These are phyloP conservation scores for Bidens hawaiensis DNA, from an alignment of 140 eudicot genomes.

Conservation along the genomic window DNA sequence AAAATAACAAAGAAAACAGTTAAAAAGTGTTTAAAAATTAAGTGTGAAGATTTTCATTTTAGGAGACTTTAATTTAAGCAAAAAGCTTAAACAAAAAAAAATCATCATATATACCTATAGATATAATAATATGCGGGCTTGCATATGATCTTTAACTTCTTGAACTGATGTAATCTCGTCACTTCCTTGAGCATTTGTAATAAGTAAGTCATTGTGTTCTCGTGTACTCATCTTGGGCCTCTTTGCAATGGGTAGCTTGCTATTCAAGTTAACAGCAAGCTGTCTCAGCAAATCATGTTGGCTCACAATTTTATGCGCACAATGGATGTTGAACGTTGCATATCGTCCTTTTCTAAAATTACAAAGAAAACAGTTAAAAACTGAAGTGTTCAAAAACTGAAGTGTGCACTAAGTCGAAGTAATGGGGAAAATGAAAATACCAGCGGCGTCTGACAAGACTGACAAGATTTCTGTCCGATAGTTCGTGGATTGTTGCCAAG, in stretches of 20 bases:
- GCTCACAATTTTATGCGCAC: slow-evolving; percentile 16
- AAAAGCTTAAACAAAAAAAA: no score
- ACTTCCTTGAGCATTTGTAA: background rate
- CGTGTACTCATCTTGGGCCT: slow-evolving; percentile 12
- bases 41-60: no score
- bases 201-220: background rate
- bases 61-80: no score
- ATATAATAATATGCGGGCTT: slow-evolving; percentile 27
- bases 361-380: no score
- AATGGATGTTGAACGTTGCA: background rate
- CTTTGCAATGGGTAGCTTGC: slow-evolving; percentile 2
- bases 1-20: no score
- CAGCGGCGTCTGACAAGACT: slow-evolving; percentile 20
- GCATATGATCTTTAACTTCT: slow-evolving; percentile 10
- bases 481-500: slow-evolving; percentile 24
- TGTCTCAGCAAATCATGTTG: slow-evolving; percentile 29
- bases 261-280: slow-evolving; percentile 32
- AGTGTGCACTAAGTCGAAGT: no score
- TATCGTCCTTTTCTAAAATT: no score
- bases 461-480: slow-evolving; percentile 37
- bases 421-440: slow-evolving; percentile 16
- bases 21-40: no score
- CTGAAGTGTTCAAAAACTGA: no score
- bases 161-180: no score
- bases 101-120: no score